Conservation (phyloP, 495 filamentous ascomycete species). For the Cetradonia linearis region DNA sequence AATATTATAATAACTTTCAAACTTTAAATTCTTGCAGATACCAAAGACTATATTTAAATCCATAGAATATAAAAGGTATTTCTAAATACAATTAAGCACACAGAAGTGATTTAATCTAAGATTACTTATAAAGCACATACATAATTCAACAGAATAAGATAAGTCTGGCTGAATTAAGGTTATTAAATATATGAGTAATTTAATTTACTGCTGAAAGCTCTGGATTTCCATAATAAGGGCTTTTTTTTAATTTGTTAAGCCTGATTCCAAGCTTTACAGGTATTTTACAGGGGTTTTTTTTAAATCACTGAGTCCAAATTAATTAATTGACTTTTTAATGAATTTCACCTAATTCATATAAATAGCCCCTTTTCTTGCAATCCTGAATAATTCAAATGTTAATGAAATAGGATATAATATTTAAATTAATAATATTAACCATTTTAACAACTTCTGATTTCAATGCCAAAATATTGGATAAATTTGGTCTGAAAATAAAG, state of each 20-base stretch:
- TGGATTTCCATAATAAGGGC: too few relatives aligned
- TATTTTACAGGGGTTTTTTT: not conserved
- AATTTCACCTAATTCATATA: not conserved
- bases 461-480: not conserved
- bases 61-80: not conserved
- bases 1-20: not conserved
- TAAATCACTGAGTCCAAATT: not conserved
- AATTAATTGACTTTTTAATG: not conserved
- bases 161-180: too few relatives aligned
- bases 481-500: not conserved
- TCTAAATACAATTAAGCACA: not conserved
- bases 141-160: not conserved
- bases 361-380: not conserved
- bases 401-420: not conserved
- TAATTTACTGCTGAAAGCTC: not conserved
- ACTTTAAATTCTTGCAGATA: not conserved
- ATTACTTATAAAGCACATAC: not conserved
- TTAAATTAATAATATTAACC: not conserved
- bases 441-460: not conserved
- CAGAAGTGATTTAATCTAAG: not conserved
- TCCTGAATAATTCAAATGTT: not conserved
- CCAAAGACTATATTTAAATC: not conserved
- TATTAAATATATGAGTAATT: not conserved
- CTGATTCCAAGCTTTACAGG: not conserved
- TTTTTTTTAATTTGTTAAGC: not conserved